phyloP scores from a whole-genome alignment of 2,329 filamentous ascomycete species.

The Aspergillus niger region DNA sequence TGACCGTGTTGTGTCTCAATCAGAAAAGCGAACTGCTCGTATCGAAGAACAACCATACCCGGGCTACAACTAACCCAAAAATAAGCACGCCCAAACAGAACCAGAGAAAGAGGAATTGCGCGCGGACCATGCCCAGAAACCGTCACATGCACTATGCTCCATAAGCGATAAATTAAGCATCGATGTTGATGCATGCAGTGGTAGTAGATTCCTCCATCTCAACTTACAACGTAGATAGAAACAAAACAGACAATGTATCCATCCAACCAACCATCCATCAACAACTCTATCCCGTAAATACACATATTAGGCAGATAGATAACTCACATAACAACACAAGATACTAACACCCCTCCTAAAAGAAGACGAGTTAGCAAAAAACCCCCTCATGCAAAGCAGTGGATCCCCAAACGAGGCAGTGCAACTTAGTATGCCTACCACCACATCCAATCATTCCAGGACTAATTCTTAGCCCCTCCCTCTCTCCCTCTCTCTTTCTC shows the following conservation, averaged over 20 bases:
- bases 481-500: too few species aligned
- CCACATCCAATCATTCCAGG: too few species aligned
- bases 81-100: neutral
- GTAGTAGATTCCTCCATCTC: neutral
- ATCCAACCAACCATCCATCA: neutral
- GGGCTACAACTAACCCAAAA: neutral
- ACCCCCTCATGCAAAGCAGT: slow-evolving; percentile 10
- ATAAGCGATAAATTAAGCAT: neutral
- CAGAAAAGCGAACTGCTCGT: neutral
- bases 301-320: neutral
- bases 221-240: neutral
- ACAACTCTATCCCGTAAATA: neutral
- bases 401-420: slow-evolving; percentile 15
- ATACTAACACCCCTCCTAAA: neutral
- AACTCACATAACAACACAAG: neutral
- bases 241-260: neutral
- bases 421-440: slow-evolving; percentile 2
- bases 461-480: too few species aligned
- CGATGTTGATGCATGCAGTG: neutral
- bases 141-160: neutral
- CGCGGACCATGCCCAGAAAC: neutral
- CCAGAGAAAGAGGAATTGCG: too few species aligned
- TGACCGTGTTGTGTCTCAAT: neutral
- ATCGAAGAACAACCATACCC: neutral
- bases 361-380: neutral